These are phyloP conservation scores for Fusarium bulbicola DNA, from an alignment of 2,329 filamentous ascomycete genomes.

Conservation along the genomic window DNA sequence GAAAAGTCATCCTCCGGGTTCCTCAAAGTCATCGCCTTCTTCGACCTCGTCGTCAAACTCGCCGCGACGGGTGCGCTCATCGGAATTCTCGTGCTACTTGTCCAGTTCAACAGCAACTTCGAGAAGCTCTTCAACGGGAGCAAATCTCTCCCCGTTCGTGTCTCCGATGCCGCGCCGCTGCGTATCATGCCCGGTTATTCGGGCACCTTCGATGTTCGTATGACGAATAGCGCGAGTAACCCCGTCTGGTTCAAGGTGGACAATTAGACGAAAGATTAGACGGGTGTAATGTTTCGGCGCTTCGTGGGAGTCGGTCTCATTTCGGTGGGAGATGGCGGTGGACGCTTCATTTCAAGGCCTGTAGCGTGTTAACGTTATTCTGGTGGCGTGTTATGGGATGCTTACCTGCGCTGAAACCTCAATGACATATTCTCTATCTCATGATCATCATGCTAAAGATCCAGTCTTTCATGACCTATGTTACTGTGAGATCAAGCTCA, in stretches of 20 bases:
- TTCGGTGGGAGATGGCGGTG: neutral
- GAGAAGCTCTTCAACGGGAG: constrained; percentile 2
- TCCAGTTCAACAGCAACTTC: constrained; percentile 11
- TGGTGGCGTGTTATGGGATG: neutral
- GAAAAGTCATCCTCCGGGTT: constrained; percentile 21
- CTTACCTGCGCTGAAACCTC: neutral
- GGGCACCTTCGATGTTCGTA: neutral
- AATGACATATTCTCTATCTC: neutral
- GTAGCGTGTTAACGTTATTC: neutral
- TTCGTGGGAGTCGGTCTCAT: neutral
- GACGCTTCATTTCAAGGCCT: neutral
- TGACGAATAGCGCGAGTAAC: neutral
- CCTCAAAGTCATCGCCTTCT: constrained; percentile 26
- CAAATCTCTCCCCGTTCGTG: neutral
- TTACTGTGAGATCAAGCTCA: neutral
- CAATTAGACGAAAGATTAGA: neutral
- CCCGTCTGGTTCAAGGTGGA: constrained; percentile 18
- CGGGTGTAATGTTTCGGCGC: neutral
- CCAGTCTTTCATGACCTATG: neutral
- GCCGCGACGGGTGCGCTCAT: constrained; percentile 26
- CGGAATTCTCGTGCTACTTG: constrained; percentile 26
- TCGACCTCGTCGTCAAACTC: constrained; percentile 30
- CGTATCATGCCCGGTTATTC: neutral
- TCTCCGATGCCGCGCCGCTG: neutral
- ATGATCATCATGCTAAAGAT: neutral